Evolutionary conservation across 2,329 filamentous ascomycete genomes (phyloP).

Genomic region (Fusarium brevicatenulatum): DNA sequence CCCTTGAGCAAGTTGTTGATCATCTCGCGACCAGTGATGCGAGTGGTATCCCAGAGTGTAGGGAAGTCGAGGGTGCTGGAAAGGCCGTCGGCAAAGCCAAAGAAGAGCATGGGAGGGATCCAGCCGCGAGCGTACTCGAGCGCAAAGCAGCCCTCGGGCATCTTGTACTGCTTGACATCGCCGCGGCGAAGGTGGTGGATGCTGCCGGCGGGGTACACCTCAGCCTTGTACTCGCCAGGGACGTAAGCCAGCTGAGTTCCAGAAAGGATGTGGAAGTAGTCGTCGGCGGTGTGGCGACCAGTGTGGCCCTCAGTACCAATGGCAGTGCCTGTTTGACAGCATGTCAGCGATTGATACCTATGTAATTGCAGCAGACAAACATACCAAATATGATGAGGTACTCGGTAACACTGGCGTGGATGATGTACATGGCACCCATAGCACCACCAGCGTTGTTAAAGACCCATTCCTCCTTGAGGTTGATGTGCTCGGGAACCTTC

Average conservation of each 20-base stretch:
- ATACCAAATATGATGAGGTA: slow-evolving; percentile 86
- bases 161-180: slow-evolving; percentile 83
- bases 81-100: slow-evolving; percentile 85
- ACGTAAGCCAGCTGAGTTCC: slow-evolving; percentile 82
- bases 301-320: slow-evolving; percentile 89
- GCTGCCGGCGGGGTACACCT: slow-evolving; percentile 74
- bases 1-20: slow-evolving; percentile 73
- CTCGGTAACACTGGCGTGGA: slow-evolving; percentile 90
- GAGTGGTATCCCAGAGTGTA: slow-evolving; percentile 84
- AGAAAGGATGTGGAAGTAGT: slow-evolving; percentile 91
- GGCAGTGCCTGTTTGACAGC: slow-evolving; percentile 63
- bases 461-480: slow-evolving; percentile 82
- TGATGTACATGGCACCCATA: slow-evolving; percentile 92
- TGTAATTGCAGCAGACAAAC: background rate
- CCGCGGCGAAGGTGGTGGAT: slow-evolving; percentile 79
- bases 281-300: slow-evolving; percentile 89
- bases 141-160: slow-evolving; percentile 80
- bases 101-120: slow-evolving; percentile 93
- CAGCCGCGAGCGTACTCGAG: slow-evolving; percentile 87
- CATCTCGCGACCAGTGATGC: slow-evolving; percentile 81
- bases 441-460: slow-evolving; percentile 93
- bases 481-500: slow-evolving; percentile 66
- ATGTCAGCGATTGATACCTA: slow-evolving; percentile 12
- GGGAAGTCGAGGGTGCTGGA: slow-evolving; percentile 84
- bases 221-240: slow-evolving; percentile 72